Base-by-base conservation (phyloP, 2,329 filamentous ascomycete species). In the Sporothrix luriei region DNA sequence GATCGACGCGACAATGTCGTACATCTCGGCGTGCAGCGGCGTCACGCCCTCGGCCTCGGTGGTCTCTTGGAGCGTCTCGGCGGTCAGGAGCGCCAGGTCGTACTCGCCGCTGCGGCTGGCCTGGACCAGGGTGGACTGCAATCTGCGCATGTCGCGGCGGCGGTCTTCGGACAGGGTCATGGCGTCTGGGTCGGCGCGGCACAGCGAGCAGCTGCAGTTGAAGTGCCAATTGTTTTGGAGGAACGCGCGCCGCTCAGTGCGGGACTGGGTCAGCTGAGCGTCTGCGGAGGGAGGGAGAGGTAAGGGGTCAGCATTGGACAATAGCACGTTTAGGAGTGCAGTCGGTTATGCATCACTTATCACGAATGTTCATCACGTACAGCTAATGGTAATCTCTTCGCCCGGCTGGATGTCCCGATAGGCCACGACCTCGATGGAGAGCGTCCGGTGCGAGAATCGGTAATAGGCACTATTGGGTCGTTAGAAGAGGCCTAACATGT, bases 351-450 rank as follows among this genome's bases (percentile, higher is more conserved):
- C 29, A 4, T 6, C 29, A 33, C 29, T 33, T 4, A 33, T 33
- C 29, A 33, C 2, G 29, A 33, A 33, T 33, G 29, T 11, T 43
- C 13, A 16, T 16, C 26, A 69, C 76, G 68, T 71, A 78, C 79
- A 80, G 73, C 77, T 79, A 65, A 79, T 77, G 33, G 75, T 78
- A 21, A 80, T 74, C 65, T 80, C 79, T 51, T 80, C 78, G 9
- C 76, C 77, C 0, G 77, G 74, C 52, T 76, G 57, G 10, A 79
- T 79, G 43, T 80, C 78, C 1, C 75, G 73, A 52, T 78, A 78
- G 1, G 78, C 78, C 1, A 78, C 72, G 3, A 78, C 75, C 24
- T 78, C 76, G 74, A 79, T 75, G 2, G 75, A 73, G 19, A 80
- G 57, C 0, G 76, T 77, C 9, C 73, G 74, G 9, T 73, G 73